Evolutionary conservation across 2,329 filamentous ascomycete genomes (phyloP).

Genomic region (Colletotrichum sp.): DNA sequence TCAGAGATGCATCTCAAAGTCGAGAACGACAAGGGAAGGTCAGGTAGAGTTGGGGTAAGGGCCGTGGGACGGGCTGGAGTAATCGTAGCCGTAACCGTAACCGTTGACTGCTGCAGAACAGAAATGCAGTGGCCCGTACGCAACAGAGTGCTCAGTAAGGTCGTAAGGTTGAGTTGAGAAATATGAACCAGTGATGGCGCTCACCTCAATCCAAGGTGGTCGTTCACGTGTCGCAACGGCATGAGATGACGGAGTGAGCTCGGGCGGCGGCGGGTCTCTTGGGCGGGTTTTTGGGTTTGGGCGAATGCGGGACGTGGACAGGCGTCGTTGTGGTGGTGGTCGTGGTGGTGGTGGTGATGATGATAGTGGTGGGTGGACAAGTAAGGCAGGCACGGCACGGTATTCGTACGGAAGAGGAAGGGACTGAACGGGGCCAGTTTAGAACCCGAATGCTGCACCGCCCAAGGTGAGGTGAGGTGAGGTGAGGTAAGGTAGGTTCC

Average conservation of each 20-base stretch:
- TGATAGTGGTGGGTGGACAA: background rate
- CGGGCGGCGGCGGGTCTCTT: constrained; percentile 7
- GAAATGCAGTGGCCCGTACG: background rate
- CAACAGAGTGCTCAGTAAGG: background rate
- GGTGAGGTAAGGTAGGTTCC: background rate
- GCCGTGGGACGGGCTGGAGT: background rate
- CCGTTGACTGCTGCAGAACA: background rate
- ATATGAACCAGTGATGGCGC: background rate
- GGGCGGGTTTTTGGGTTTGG: background rate
- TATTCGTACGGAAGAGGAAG: background rate
- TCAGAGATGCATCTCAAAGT: constrained; percentile 13
- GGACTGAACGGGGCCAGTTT: background rate
- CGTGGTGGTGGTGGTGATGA: background rate
- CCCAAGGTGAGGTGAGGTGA: background rate
- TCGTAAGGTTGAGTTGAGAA: background rate
- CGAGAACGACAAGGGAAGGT: background rate
- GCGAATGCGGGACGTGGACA: background rate
- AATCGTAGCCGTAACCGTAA: background rate
- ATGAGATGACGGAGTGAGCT: constrained; percentile 14
- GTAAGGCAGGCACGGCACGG: background rate
- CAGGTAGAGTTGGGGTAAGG: background rate
- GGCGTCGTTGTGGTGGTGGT: background rate
- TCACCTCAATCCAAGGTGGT: background rate
- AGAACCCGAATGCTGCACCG: background rate
- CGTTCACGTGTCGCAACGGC: constrained; percentile 14